Percentiles rank a stretch among this genome's conserved stretches.
Conservation (phyloP, 2,329 filamentous ascomycete species). For the Pyricularia sp. region DNA sequence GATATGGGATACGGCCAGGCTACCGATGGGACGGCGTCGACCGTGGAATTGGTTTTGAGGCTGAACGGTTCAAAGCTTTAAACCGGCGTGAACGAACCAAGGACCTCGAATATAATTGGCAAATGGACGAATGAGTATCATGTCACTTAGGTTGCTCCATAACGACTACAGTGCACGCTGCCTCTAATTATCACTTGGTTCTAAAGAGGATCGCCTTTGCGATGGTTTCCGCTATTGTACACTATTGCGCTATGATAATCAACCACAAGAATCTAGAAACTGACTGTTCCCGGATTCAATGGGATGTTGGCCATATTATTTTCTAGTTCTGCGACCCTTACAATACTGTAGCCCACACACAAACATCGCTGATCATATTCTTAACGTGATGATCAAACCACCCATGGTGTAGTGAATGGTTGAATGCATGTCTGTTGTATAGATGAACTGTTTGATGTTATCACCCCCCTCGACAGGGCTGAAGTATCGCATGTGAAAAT, state of each 20-base stretch:
- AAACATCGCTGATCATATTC: neutral
- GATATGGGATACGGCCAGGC: slow-evolving; percentile 86
- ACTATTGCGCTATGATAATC: neutral
- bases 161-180: neutral
- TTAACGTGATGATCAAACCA: neutral
- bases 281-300: neutral
- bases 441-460: neutral
- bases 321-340: neutral
- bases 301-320: neutral
- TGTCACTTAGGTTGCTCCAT: neutral
- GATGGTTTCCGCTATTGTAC: neutral
- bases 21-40: slow-evolving; percentile 97
- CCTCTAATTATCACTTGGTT: neutral
- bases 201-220: neutral
- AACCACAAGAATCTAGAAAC: neutral
- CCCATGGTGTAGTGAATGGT: neutral
- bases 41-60: slow-evolving; percentile 86
- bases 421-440: neutral
- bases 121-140: slow-evolving; percentile 56
- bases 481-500: neutral
- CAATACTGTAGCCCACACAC: neutral
- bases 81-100: slow-evolving; percentile 70
- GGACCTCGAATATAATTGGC: slow-evolving; percentile 84
- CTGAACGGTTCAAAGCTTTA: slow-evolving; percentile 80
- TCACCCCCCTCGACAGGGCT: neutral